Base-by-base conservation (phyloP, 2,329 filamentous ascomycete genomes). In the Colletotrichum lentis region DNA sequence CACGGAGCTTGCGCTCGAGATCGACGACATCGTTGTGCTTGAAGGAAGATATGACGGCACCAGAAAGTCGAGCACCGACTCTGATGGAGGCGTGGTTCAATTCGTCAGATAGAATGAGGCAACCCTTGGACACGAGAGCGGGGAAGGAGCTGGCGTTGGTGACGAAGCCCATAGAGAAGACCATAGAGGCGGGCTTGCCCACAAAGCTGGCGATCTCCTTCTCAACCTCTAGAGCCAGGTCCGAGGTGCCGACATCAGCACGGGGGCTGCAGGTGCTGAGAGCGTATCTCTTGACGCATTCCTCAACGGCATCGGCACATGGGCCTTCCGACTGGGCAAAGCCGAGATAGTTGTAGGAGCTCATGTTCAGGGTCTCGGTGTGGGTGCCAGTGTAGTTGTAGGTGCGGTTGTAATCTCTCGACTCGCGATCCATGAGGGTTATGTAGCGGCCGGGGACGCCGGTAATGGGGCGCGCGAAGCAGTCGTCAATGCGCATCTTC, bases 91-190 rank as follows among this genome's bases (percentile, higher is more conserved):
- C 93, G 80, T 99, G 96, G 81, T 99, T 99, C 64, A 99, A 85
- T 80, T 99, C 96, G 79, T 99, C 96, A 0, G 95, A 98, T 73
- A 99, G 92, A 77, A 99, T 91, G 61, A 99, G 86, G 75, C 92
- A 96, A 69, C 96, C 96, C 82, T 97, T 98, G 74, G 91, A 91
- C 62, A 97, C 92, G 49, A 99, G 85, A 43, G 94, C 94, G 3
- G 95, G 93, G 84, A 99, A 98, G 18, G 94, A 89, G 72, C 91
- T 93, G 37, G 95, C 91, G 76, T 99, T 99, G 71, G 96, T 99
- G 70, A 94, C 94, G 77, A 97, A 99, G 41, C 96, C 96, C 96
- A 99, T 99, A 27, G 95, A 97, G 83, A 98, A 98, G 60, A 99
- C 90, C 90, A 97, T 97, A 35, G 96, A 91, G 35, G 92, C 89